Evolutionary conservation across 306 rosid species (phyloP).

Genomic region (Fragaria nilgerrensis): DNA sequence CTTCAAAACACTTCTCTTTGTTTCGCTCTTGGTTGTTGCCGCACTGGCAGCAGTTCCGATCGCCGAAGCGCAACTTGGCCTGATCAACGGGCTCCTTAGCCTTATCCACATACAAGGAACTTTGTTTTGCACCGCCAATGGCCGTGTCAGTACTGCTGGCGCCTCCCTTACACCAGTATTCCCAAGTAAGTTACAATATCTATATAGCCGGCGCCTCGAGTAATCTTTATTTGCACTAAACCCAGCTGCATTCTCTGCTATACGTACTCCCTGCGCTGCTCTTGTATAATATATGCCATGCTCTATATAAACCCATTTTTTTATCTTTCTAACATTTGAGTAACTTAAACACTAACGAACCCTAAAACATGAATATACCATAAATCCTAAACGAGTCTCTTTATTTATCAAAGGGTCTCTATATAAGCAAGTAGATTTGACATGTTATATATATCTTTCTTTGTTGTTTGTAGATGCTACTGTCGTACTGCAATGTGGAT

Average conservation of each 20-base stretch:
- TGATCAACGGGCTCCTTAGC: not conserved
- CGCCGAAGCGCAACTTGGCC: conserved; percentile 13
- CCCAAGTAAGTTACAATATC: conserved; percentile 24
- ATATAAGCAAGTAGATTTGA: no score
- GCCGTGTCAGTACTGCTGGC: conserved; percentile 23
- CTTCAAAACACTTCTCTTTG: conserved; percentile 13
- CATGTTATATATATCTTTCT: not conserved
- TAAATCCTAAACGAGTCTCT: not conserved
- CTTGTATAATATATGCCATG: not conserved
- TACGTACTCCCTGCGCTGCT: not conserved
- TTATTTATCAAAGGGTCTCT: no score
- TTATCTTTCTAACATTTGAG: not conserved
- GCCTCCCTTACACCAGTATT: conserved; percentile 30
- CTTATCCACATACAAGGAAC: conserved; percentile 25
- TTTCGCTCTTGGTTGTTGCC: conserved; percentile 15
- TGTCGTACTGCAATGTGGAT: conserved; percentile 33
- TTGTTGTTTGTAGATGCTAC: conserved; percentile 21
- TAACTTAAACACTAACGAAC: not conserved
- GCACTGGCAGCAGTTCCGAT: conserved; percentile 8
- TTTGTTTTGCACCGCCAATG: conserved; percentile 28
- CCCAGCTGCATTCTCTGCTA: not conserved
- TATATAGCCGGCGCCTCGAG: not conserved
- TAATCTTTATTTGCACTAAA: not conserved
- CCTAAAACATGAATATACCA: not conserved
- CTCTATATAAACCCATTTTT: not conserved